Evolutionary conservation across 768 basidiomycete species (phyloP).

Genomic region (Fomitopsis serialis): DNA sequence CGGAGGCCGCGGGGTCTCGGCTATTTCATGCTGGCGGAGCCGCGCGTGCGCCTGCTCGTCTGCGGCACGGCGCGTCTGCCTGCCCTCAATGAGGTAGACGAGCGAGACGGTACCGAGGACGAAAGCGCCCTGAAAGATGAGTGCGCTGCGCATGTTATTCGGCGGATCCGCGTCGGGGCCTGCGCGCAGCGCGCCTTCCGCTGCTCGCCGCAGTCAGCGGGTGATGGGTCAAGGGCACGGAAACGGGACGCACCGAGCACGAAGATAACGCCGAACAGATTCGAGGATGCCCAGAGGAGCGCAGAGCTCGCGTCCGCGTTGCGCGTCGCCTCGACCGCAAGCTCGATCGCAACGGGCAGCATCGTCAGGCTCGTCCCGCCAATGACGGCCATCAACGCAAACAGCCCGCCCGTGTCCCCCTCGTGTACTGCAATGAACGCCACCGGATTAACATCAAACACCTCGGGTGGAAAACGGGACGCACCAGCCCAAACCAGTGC

Average conservation of each 20-base stretch:
- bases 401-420: conserved; percentile 54
- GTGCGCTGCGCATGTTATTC: conserved; percentile 60
- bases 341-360: conserved; percentile 72
- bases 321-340: conserved; percentile 74
- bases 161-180: conserved; percentile 58
- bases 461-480: conserved; percentile 9
- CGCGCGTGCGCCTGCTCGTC: conserved; percentile 38
- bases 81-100: conserved; percentile 51
- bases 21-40: too few species aligned
- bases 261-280: conserved; percentile 55
- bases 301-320: conserved; percentile 77
- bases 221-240: background rate
- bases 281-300: conserved; percentile 76
- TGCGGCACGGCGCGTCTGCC: conserved; percentile 53
- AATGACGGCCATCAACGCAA: conserved; percentile 61
- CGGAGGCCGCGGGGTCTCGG: too few species aligned
- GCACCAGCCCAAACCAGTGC: conserved; percentile 77
- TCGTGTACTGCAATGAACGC: background rate
- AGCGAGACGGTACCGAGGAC: conserved; percentile 33
- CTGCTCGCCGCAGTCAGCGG: conserved; percentile 27
- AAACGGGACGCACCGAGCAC: conserved; percentile 44
- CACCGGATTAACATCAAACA: too few species aligned
- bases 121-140: conserved; percentile 61
- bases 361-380: conserved; percentile 62
- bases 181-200: conserved; percentile 63